These are phyloP conservation scores for Komagataella kurtzmanii DNA, from an alignment of 805 yeast species.

Conservation along the genomic window DNA sequence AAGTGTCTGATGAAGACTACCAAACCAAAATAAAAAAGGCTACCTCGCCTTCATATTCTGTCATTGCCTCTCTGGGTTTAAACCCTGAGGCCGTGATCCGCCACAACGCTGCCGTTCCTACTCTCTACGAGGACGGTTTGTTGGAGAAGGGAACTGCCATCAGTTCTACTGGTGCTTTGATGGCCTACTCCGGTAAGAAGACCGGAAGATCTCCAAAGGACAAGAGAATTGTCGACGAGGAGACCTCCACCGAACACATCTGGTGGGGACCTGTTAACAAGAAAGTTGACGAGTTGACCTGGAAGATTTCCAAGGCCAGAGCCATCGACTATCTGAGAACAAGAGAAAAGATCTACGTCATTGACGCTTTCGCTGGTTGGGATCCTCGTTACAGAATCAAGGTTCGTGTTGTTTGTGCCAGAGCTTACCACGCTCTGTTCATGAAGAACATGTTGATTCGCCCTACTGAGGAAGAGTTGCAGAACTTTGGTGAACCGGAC, in stretches of 20 bases:
- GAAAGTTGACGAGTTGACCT: slow-evolving; percentile 85
- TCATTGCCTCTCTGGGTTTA: slow-evolving; percentile 27
- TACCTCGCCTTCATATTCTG: slow-evolving; percentile 14
- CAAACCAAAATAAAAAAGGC: slow-evolving; percentile 3
- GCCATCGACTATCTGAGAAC: slow-evolving; percentile 95
- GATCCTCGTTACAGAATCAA: slow-evolving; percentile 95
- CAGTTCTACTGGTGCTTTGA: slow-evolving; percentile 85
- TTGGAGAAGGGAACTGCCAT: slow-evolving; percentile 84
- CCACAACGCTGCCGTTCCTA: slow-evolving; percentile 89
- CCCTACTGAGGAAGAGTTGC: slow-evolving; percentile 84
- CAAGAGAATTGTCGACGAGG: slow-evolving; percentile 94
- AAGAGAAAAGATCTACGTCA: slow-evolving; percentile 84
- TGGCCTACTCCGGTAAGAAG: slow-evolving; percentile 90
- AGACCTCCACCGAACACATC: slow-evolving; percentile 64
- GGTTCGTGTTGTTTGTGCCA: slow-evolving; percentile 91
- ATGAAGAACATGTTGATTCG: slow-evolving; percentile 97
- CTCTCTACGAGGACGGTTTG: slow-evolving; percentile 88
- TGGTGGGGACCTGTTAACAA: slow-evolving; percentile 99
- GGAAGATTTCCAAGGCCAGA: slow-evolving; percentile 92
- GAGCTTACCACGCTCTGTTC: slow-evolving; percentile 96
- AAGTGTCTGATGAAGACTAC: slow-evolving; percentile 1
- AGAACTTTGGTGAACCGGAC: slow-evolving; percentile 90
- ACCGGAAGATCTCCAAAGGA: slow-evolving; percentile 98
- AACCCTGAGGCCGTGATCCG: slow-evolving; percentile 54
- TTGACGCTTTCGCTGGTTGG: slow-evolving; percentile 98